Evolutionary conservation across 169 alveolate genomes (phyloP).

Genomic region (Plasmodium coatneyi): DNA sequence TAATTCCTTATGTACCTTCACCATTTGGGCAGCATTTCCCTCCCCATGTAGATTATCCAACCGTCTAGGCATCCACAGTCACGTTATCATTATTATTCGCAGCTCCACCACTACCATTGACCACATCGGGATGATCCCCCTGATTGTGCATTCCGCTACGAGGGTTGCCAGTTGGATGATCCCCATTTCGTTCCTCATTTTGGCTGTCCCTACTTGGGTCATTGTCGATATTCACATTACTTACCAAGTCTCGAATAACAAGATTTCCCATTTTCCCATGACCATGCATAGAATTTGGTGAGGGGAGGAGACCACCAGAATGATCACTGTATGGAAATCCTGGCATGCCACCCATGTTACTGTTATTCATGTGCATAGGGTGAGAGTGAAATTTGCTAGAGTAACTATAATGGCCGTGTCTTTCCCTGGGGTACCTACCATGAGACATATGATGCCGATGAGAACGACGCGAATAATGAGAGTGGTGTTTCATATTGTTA

Average conservation of each 20-base stretch:
- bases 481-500: conserved; percentile 14
- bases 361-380: not conserved
- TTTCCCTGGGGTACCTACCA: conserved; percentile 56
- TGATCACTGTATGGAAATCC: not conserved
- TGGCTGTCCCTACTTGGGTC: not conserved
- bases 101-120: not conserved
- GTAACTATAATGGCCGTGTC: conserved; percentile 9
- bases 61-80: not conserved
- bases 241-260: not conserved
- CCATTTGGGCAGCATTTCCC: not conserved
- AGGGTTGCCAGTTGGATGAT: not conserved
- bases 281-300: conserved; percentile 1
- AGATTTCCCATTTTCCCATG: not conserved
- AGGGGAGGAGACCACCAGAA: not conserved
- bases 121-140: not conserved
- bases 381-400: conserved; percentile 9
- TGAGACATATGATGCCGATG: conserved; percentile 17
- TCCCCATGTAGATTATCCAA: not conserved
- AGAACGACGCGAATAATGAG: conserved; percentile 15
- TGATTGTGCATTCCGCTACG: not conserved
- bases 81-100: not conserved
- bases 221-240: not conserved
- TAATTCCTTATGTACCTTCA: not conserved
- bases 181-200: not conserved
- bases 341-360: not conserved